Conservation (phyloP, 2,329 filamentous ascomycete species). For the Scedosporium aurantiacum region DNA sequence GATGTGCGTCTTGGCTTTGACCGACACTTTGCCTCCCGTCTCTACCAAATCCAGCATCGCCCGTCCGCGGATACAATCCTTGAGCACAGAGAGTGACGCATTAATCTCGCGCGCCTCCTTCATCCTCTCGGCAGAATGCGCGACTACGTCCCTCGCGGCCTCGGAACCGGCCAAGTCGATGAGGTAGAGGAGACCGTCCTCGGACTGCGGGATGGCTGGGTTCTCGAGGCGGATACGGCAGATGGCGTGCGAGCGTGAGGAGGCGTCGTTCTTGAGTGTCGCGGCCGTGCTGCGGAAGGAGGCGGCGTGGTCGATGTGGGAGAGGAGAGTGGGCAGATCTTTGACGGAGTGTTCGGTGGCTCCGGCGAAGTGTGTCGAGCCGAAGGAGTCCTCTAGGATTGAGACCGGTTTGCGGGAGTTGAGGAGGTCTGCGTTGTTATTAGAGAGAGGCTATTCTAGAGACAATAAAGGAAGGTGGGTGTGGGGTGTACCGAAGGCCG, state of each 20-base stretch:
- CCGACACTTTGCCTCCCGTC: too few species aligned
- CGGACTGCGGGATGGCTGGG: conserved; percentile 11
- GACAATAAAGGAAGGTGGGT: too few species aligned
- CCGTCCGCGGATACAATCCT: conserved; percentile 36
- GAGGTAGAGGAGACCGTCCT: conserved; percentile 33
- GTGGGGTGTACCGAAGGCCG: conserved; percentile 18
- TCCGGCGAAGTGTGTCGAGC: conserved; percentile 31
- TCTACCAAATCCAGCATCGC: background rate
- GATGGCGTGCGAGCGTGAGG: conserved; percentile 36
- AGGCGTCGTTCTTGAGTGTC: conserved; percentile 34
- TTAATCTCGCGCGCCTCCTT: conserved; percentile 37
- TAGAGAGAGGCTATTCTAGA: too few species aligned
- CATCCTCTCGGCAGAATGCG: conserved; percentile 31
- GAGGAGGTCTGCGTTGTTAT: conserved; percentile 17
- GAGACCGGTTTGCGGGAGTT: conserved; percentile 28
- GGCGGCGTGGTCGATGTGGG: conserved; percentile 24
- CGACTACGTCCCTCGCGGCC: conserved; percentile 28
- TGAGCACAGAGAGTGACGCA: conserved; percentile 34
- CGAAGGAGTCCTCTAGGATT: conserved; percentile 34
- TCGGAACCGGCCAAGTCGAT: conserved; percentile 39
- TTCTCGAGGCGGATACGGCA: conserved; percentile 32
- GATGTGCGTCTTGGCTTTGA: conserved; percentile 18
- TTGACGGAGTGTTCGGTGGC: conserved; percentile 26
- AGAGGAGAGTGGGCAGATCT: conserved; percentile 17
- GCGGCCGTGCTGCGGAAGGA: conserved; percentile 29